A percentile compares a stretch with the other conserved stretches of the same genome.
phyloP scores from a whole-genome alignment of 495 filamentous ascomycete species.

The Lasiosphaeria ovina region DNA sequence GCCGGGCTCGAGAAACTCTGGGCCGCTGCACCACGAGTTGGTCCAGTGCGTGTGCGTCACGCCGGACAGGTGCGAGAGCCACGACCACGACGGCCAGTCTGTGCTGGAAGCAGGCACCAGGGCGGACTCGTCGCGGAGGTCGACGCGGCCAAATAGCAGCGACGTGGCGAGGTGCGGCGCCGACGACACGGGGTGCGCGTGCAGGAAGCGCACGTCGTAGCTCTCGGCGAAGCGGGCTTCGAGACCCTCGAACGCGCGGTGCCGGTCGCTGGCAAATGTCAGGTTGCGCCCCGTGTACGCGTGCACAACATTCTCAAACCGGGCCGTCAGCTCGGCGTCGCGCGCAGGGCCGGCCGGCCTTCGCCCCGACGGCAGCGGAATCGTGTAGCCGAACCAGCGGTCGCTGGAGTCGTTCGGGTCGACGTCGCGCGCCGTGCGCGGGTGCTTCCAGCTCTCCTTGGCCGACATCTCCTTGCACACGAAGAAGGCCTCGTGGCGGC shows the following conservation, averaged over 20 bases:
- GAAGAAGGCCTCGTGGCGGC: neutral
- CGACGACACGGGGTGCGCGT: neutral
- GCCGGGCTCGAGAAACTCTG: neutral
- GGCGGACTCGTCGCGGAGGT: neutral
- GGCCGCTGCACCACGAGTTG: neutral
- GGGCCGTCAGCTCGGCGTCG: neutral
- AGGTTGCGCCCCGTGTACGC: slow-evolving; percentile 2
- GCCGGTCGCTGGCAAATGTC: neutral
- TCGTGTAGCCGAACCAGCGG: neutral
- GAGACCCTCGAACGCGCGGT: slow-evolving; percentile 6
- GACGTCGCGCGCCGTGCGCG: neutral
- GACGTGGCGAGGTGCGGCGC: neutral
- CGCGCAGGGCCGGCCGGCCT: no score
- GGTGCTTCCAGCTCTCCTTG: slow-evolving; percentile 4
- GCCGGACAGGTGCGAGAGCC: neutral
- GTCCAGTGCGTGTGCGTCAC: neutral
- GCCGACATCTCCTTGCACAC: slow-evolving; percentile 6
- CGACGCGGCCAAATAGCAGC: neutral
- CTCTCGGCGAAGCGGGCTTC: neutral
- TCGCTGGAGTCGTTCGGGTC: neutral
- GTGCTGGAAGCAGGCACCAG: neutral
- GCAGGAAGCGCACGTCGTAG: neutral
- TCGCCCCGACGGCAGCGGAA: neutral
- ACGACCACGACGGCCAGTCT: slow-evolving; percentile 2
- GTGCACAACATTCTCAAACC: neutral